A percentile compares a stretch with the other conserved stretches of the same genome.
Conservation (phyloP, 192 early-diverging fungal species). For the Fimicolochytrium jonesii region DNA sequence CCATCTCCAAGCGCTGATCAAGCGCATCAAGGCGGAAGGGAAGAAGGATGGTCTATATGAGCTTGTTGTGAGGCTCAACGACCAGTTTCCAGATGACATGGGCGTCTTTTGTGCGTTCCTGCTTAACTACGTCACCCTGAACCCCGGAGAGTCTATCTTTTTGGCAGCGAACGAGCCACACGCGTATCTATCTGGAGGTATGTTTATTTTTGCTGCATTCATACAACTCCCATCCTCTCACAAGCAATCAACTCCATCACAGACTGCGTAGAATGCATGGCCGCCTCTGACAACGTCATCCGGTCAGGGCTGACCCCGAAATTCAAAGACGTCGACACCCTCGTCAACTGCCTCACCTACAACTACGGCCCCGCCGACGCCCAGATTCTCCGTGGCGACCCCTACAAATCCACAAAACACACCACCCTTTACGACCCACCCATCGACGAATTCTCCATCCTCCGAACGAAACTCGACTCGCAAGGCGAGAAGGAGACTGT, state of each 20-base stretch:
- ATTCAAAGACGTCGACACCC: conserved; percentile 88
- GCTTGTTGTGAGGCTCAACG: conserved; percentile 67
- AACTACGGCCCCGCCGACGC: conserved; percentile 69
- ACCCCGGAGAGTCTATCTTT: conserved; percentile 86
- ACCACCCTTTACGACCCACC: conserved; percentile 85
- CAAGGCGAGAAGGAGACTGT: conserved; percentile 50
- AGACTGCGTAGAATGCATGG: conserved; percentile 99
- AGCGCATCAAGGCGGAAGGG: conserved; percentile 28
- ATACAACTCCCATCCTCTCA: neutral
- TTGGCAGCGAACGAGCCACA: conserved; percentile 96
- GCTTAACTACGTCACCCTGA: conserved; percentile 78
- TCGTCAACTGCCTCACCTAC: conserved; percentile 92
- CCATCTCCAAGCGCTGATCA: conserved; percentile 55
- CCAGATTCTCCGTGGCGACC: conserved; percentile 71
- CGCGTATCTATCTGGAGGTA: conserved; percentile 89
- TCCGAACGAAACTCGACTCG: conserved; percentile 51
- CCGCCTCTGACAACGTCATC: conserved; percentile 94
- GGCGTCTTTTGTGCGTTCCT: conserved; percentile 85
- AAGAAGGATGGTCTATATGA: conserved; percentile 42
- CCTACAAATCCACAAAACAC: conserved; percentile 44
- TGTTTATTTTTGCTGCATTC: neutral
- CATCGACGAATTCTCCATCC: conserved; percentile 91
- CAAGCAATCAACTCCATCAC: conserved; percentile 11
- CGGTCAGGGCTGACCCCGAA: conserved; percentile 96
- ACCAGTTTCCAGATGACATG: conserved; percentile 87